A percentile compares a stretch with the other conserved stretches of the same genome.
Conservation (phyloP, 2,329 filamentous ascomycete genomes). For the Clonostachys chloroleuca region DNA sequence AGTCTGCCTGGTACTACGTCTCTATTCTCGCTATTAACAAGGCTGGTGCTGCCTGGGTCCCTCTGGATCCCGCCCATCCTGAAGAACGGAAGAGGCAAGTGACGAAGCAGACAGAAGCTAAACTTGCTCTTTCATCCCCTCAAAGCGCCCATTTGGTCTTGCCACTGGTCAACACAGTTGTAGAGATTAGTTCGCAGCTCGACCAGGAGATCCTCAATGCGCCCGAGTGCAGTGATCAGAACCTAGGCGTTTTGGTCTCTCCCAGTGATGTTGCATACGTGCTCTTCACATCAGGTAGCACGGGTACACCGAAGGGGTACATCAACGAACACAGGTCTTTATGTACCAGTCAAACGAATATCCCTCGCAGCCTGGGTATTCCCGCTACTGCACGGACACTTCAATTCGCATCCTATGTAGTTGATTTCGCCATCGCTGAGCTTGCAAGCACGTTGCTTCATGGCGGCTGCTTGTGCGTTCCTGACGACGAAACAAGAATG, state of each 20-base stretch:
- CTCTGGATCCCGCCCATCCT: slow-evolving; percentile 76
- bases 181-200: background rate
- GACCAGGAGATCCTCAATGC: slow-evolving; percentile 15
- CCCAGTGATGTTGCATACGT: slow-evolving; percentile 69
- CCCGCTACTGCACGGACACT: background rate
- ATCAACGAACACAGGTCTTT: slow-evolving; percentile 71
- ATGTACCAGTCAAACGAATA: background rate
- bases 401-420: slow-evolving; percentile 1
- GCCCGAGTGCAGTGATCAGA: slow-evolving; percentile 14
- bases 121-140: slow-evolving; percentile 59
- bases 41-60: slow-evolving; percentile 75
- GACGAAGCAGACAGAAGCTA: slow-evolving; percentile 67
- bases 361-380: background rate
- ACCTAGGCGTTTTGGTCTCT: slow-evolving; percentile 6
- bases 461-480: background rate
- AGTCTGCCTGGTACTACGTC: slow-evolving; percentile 69
- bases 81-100: slow-evolving; percentile 63
- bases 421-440: slow-evolving; percentile 1
- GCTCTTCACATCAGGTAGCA: slow-evolving; percentile 76
- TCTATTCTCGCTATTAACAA: slow-evolving; percentile 73
- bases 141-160: slow-evolving; percentile 36
- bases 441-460: background rate
- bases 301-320: slow-evolving; percentile 74
- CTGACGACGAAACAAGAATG: background rate
- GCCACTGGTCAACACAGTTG: slow-evolving; percentile 51